Evolutionary conservation across 345 rosid genomes (phyloP).

Genomic region (Hibiscus trionum): DNA sequence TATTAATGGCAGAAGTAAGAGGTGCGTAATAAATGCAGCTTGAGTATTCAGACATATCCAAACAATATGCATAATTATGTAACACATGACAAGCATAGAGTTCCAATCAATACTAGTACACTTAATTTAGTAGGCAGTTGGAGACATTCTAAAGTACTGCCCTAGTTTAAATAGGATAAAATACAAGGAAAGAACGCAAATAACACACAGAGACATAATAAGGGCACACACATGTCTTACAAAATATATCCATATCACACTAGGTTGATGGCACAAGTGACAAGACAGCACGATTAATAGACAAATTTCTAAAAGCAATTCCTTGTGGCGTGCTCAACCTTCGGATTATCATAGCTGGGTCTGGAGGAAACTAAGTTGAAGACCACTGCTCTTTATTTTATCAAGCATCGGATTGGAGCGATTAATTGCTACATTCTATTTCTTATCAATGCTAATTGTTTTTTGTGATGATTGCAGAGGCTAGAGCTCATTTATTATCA

Average conservation of each 20-base stretch:
- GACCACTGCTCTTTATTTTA: neutral
- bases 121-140: neutral
- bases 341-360: neutral
- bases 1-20: neutral
- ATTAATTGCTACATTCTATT: neutral
- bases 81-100: neutral
- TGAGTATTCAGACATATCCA: neutral
- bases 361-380: neutral
- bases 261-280: neutral
- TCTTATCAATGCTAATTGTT: neutral
- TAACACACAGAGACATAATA: too few relatives aligned
- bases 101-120: neutral
- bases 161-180: neutral
- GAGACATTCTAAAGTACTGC: conserved; percentile 1
- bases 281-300: neutral
- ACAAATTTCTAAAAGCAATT: neutral
- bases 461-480: neutral
- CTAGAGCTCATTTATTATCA: neutral
- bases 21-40: neutral
- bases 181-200: neutral
- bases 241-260: neutral
- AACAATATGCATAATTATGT: neutral
- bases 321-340: neutral
- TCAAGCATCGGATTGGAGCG: neutral
- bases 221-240: neutral